Conservation (phyloP, 805 yeast species). For the Spencermartinsiella europaea region DNA sequence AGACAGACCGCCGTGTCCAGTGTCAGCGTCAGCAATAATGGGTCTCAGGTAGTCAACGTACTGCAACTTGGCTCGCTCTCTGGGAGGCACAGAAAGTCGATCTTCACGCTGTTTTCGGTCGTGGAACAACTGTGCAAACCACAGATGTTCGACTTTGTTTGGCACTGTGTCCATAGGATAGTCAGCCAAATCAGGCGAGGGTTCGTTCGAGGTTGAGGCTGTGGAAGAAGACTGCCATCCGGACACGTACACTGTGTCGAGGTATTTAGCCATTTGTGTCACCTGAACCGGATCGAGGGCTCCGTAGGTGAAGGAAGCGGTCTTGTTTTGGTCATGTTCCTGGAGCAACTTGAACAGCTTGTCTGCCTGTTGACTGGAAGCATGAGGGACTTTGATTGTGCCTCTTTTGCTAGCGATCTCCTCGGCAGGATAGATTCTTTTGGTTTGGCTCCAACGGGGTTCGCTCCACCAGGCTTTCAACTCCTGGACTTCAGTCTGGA, state of each 20-base stretch:
- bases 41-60: slow-evolving; percentile 89
- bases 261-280: slow-evolving; percentile 92
- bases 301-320: slow-evolving; percentile 87
- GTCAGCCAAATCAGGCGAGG: slow-evolving; percentile 97
- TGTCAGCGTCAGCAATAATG: slow-evolving; percentile 95
- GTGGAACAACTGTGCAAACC: slow-evolving; percentile 95
- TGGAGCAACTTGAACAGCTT: slow-evolving; percentile 67
- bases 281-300: slow-evolving; percentile 95
- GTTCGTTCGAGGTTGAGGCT: slow-evolving; percentile 95
- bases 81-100: slow-evolving; percentile 53
- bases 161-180: slow-evolving; percentile 99
- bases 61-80: slow-evolving; percentile 63
- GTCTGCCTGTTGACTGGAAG: slow-evolving; percentile 74
- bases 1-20: slow-evolving; percentile 98
- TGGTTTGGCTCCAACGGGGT: slow-evolving; percentile 87
- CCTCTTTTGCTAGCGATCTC: slow-evolving; percentile 90
- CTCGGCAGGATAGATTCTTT: slow-evolving; percentile 81
- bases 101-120: slow-evolving; percentile 94
- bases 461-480: slow-evolving; percentile 88
- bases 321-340: slow-evolving; percentile 65
- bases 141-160: slow-evolving; percentile 93
- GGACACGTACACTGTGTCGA: slow-evolving; percentile 87
- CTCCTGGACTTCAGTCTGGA: slow-evolving; percentile 63
- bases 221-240: slow-evolving; percentile 99
- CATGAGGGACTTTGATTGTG: slow-evolving; percentile 63